A percentile compares a stretch with the other conserved stretches of the same genome.
Conservation (phyloP, 352 stramenopile genomes). For the Poterioochromonas sp. region DNA sequence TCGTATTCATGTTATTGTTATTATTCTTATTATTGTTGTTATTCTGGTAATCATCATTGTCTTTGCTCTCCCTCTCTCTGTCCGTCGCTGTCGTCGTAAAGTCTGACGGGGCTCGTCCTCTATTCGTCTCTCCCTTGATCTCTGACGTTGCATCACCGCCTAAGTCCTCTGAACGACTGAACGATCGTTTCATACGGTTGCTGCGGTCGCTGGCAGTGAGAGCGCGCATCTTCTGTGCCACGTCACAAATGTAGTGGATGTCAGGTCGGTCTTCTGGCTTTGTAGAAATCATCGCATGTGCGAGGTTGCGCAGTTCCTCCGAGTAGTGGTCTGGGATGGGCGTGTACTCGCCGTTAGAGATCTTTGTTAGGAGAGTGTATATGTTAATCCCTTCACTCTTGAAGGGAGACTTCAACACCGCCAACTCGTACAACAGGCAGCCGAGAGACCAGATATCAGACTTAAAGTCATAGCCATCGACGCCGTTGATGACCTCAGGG, state of each 20-base stretch:
- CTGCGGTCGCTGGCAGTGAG: too few relatives aligned
- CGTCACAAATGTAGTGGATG: neutral
- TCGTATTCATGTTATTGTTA: too few relatives aligned
- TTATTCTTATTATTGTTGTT: too few relatives aligned
- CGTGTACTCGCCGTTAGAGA: slow-evolving; percentile 45
- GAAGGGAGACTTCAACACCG: slow-evolving; percentile 82
- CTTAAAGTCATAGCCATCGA: slow-evolving; percentile 87
- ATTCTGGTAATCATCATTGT: too few relatives aligned
- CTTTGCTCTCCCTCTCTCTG: too few relatives aligned
- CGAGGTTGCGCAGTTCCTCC: slow-evolving; percentile 39
- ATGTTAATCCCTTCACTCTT: slow-evolving; percentile 79
- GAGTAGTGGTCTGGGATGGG: slow-evolving; percentile 41
- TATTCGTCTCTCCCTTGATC: too few relatives aligned
- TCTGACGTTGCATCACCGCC: too few relatives aligned
- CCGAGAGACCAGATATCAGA: slow-evolving; percentile 87
- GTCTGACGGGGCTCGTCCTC: too few relatives aligned
- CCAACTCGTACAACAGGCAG: slow-evolving; percentile 88
- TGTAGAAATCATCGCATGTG: slow-evolving; percentile 22
- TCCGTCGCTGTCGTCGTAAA: too few relatives aligned
- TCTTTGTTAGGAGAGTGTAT: slow-evolving; percentile 78
- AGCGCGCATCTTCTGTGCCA: neutral
- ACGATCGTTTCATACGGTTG: too few relatives aligned
- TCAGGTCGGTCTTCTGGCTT: slow-evolving; percentile 16
- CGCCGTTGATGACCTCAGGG: slow-evolving; percentile 77
- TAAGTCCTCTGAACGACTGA: too few relatives aligned